Conservation (phyloP, 192 early-diverging fungal species). For the Entophlyctis helioformis region DNA sequence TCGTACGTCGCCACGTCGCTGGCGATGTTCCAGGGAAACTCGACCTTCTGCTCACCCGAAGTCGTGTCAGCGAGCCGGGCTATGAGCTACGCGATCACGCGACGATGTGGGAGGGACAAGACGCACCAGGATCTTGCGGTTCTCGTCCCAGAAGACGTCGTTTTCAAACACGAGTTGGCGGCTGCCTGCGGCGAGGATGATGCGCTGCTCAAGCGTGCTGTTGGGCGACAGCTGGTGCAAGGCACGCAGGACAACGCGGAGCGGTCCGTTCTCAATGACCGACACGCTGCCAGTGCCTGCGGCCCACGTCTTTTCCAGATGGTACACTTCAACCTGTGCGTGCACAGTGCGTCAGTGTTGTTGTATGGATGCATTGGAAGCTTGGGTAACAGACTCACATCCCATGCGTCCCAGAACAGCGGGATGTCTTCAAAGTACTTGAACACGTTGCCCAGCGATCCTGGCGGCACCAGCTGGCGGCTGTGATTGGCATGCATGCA, state of each 20-base stretch:
- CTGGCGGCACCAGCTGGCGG: conserved; percentile 40
- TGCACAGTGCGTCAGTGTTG: too few species aligned
- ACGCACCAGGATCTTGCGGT: conserved; percentile 61
- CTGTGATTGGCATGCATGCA: conserved; percentile 1
- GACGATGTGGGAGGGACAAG: background rate
- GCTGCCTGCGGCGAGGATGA: conserved; percentile 63
- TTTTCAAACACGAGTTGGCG: conserved; percentile 77
- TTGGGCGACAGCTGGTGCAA: conserved; percentile 49
- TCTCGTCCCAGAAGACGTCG: conserved; percentile 87
- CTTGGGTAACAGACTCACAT: conserved; percentile 18
- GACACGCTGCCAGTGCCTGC: conserved; percentile 39
- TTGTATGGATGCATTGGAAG: too few species aligned
- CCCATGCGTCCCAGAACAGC: conserved; percentile 79
- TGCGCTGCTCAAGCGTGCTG: conserved; percentile 61
- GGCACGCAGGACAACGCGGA: conserved; percentile 61
- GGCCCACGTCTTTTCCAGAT: conserved; percentile 71
- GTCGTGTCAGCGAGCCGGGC: too few species aligned
- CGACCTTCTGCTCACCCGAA: conserved; percentile 62
- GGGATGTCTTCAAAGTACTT: conserved; percentile 79
- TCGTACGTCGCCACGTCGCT: conserved; percentile 88
- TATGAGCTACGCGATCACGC: background rate
- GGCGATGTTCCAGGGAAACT: conserved; percentile 77
- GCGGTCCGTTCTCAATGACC: conserved; percentile 67
- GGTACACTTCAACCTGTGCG: conserved; percentile 79
- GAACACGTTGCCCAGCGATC: conserved; percentile 61